Evolutionary conservation across 768 basidiomycete species (phyloP).

Genomic region (Leccinum ochraceum): DNA sequence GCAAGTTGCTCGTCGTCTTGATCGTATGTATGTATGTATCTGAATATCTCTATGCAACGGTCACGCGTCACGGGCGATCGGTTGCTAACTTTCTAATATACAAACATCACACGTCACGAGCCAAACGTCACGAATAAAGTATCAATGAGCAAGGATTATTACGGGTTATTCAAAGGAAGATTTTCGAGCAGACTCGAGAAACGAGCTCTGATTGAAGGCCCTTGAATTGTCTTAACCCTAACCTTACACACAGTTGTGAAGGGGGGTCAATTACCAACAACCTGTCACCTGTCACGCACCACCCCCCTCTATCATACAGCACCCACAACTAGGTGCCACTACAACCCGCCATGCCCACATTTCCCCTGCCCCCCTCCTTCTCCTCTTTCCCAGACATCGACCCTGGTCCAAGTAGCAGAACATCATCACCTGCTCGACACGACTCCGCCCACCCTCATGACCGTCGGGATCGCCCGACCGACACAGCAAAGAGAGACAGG

Average conservation of each 20-base stretch:
- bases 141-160: not conserved
- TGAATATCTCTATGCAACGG: not conserved
- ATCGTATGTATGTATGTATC: not conserved
- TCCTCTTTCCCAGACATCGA: conserved; percentile 69
- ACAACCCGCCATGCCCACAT: conserved; percentile 44
- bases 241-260: not conserved
- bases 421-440: conserved; percentile 18
- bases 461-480: conserved; percentile 16
- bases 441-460: conserved; percentile 16
- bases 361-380: conserved; percentile 66
- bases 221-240: not conserved
- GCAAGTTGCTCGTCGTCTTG: not conserved
- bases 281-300: not conserved
- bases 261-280: not conserved
- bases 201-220: not conserved
- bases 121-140: not conserved
- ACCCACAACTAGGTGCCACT: not conserved
- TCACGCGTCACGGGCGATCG: not conserved
- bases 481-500: conserved; percentile 22
- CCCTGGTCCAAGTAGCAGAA: conserved; percentile 39
- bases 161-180: not conserved
- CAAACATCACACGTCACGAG: not conserved
- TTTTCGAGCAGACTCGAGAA: not conserved
- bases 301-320: not conserved
- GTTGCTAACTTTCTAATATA: not conserved